Conservation (phyloP, 495 filamentous ascomycete genomes). For the Astrothelium subdiscretum region DNA sequence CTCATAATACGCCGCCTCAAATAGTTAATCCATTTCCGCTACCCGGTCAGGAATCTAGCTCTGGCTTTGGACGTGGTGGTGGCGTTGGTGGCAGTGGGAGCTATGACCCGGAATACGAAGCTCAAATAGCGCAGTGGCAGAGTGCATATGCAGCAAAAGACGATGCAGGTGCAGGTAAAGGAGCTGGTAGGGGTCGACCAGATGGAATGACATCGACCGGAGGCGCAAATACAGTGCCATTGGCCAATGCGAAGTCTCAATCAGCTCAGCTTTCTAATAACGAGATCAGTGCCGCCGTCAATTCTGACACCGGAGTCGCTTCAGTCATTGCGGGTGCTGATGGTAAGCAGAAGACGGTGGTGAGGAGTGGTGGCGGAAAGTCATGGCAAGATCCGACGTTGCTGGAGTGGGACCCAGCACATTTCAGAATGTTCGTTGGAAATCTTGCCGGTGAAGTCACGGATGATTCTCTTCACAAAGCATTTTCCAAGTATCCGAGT, state of each 20-base stretch:
- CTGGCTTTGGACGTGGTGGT: conserved; percentile 32
- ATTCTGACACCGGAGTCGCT: conserved; percentile 28
- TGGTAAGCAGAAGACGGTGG: conserved; percentile 58
- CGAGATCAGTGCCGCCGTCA: conserved; percentile 25
- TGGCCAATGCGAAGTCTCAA: conserved; percentile 17
- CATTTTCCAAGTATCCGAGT: conserved; percentile 76
- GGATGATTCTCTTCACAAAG: conserved; percentile 88
- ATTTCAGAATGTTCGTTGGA: conserved; percentile 90
- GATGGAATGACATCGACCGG: conserved; percentile 26
- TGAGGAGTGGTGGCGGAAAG: conserved; percentile 77
- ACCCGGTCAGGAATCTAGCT: conserved; percentile 36
- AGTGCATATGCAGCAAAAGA: conserved; percentile 68
- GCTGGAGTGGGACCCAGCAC: conserved; percentile 90
- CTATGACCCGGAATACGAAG: conserved; percentile 76
- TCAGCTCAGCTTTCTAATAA: conserved; percentile 31
- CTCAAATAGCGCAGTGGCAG: conserved; percentile 94
- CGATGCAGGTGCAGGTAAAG: conserved; percentile 27
- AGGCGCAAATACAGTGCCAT: conserved; percentile 37
- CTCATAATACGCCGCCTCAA: conserved; percentile 49
- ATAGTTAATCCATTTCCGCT: conserved; percentile 81
- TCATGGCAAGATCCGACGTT: conserved; percentile 78
- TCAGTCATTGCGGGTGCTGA: conserved; percentile 16
- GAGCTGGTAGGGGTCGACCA: conserved; percentile 19
- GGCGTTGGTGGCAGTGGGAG: conserved; percentile 30
- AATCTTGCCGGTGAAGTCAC: conserved; percentile 98